Evolutionary conservation across 148 eudicot species (phyloP).

Genomic region (Gaultheria prostrata): DNA sequence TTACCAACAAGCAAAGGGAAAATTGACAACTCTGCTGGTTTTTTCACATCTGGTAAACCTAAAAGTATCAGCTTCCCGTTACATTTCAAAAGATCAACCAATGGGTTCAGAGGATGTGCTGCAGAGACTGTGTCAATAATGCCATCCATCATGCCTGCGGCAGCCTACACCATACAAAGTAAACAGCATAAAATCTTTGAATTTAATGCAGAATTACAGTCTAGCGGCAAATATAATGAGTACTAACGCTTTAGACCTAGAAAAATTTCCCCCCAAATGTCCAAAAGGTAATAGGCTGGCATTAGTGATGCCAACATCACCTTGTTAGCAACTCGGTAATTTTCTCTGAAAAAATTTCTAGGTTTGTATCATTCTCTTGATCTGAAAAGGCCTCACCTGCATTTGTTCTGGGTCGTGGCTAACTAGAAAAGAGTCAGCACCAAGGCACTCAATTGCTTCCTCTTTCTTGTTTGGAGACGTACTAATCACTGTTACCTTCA

Average conservation of each 20-base stretch:
- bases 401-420: conserved; percentile 1
- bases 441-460: background rate
- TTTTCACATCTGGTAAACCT: background rate
- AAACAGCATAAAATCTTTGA: background rate
- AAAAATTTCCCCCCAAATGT: too few relatives aligned
- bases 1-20: conserved; percentile 19
- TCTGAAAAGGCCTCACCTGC: background rate
- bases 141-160: conserved; percentile 9
- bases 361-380: background rate
- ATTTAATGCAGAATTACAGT: background rate
- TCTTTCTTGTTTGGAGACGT: conserved; percentile 9
- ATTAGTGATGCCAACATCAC: background rate
- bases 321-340: background rate
- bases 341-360: background rate
- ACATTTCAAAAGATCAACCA: conserved; percentile 9
- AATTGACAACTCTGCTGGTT: conserved; percentile 10
- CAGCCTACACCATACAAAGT: background rate
- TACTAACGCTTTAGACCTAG: background rate
- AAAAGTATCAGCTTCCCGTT: conserved; percentile 13
- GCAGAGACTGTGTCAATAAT: conserved; percentile 15
- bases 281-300: background rate
- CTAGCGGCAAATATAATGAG: background rate
- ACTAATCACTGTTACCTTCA: conserved; percentile 18
- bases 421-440: conserved; percentile 4
- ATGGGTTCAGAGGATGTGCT: background rate